Evolutionary conservation across 306 rosid genomes (phyloP), one percentile per base, ranked within the genome.

Genomic region (Quercus wislizeni): DNA sequence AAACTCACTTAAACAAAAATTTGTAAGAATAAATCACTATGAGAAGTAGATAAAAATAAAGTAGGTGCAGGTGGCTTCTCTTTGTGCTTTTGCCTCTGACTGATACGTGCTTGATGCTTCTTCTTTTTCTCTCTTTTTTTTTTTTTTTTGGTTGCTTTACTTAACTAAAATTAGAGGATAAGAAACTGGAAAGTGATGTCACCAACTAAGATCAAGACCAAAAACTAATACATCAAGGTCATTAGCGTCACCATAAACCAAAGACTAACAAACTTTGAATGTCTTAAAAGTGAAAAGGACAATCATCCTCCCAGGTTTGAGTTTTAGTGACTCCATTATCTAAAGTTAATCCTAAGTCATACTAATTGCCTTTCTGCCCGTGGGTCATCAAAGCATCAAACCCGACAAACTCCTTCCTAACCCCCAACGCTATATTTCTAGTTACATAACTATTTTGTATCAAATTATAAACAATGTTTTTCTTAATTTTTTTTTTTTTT

Each of bases 311-410:
- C 61, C 27, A 19, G 6, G 27, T 71, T 71, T 72, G 15, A 63
- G 78, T 52, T 84, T 28, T 51, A 73, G 61, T 58, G 69, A 73
- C 77, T 68, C 54, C 70, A 68, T 30, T 46, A 14, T 79, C 80
- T 74, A 35, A 78, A 38, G 65, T 80, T 69, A 38, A 80, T 84
- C 38, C 64, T 2, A 80, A 80, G 77, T 52, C 79, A 73, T 46
- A 18, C 79, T 57, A 67, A 58, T 74, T 73, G 41, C 49, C 65
- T 15, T 51, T 73, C 27, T 31, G 18, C 27, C 9, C 41, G 56
- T 21, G 1, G 21, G 74, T 28, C 73, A 25, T 69, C 43, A 11
- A 12, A 49, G 54, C 54, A 49, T 49, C 17, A 12, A 12, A 69
- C 49, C 38, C 83, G 67, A 79, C 87, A 54, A 71, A 52, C 77